Evolutionary conservation across 768 basidiomycete species (phyloP), one percentile per base, ranked within the genome.

Genomic region (Mycena metata): DNA sequence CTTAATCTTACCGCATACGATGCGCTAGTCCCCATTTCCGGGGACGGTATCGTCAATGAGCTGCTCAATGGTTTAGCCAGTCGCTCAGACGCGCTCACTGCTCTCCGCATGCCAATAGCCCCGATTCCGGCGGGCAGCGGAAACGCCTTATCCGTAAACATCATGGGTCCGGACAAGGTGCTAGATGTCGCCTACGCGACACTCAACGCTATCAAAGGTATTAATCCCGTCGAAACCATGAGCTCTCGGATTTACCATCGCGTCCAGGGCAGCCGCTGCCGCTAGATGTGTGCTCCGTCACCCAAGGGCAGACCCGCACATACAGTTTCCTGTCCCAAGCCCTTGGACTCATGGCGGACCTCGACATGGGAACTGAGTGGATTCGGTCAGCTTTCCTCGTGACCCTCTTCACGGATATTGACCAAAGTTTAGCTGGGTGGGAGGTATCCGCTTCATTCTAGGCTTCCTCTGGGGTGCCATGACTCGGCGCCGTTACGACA

Each of bases 341-440:
- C 1, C 76, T 88, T 11, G 89, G 90, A 5, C 81, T 90, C 56
- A 85, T 90, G 83, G 88, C 90, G 0, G 88, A 90, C 64, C 61
- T 89, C 33, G 89, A 90, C 72, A 73, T 87, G 30, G 85, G 86
- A 60, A 90, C 90, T 0, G 89, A 90, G 67, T 90, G 86, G 84
- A 83, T 90, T 79, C 89, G 89, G 23, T 56, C 23, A 30, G 50
- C 16, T 15, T 10, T 19, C 21, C n/a, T n/a, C n/a, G n/a, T n/a
- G n/a, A n/a, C n/a, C n/a, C n/a, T n/a, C n/a, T n/a, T n/a, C n/a
- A n/a, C n/a, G n/a, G n/a, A n/a, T n/a, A n/a, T n/a, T n/a, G n/a
- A n/a, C n/a, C n/a, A n/a, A n/a, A n/a, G n/a, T n/a, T n/a, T n/a
- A n/a, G n/a, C 45, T 66, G 51, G 56, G 61, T 65, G 23, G 66